phyloP scores from a whole-genome alignment of 2,329 filamentous ascomycete species.

The Arachnomyces sp. region DNA sequence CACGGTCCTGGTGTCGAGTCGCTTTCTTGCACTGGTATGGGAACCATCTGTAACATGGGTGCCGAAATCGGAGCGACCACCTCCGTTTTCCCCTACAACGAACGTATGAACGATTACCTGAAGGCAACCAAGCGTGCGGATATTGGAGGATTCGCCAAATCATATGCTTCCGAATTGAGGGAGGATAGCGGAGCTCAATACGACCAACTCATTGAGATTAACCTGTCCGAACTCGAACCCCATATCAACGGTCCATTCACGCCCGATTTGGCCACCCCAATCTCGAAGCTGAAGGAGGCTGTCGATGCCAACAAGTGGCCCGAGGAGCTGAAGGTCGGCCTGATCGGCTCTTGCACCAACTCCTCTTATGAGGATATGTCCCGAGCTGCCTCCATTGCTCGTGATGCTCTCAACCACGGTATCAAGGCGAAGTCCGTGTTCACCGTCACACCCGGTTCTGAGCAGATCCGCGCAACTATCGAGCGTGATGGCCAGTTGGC shows the following conservation, averaged over 20 bases:
- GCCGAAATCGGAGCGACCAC: constrained; percentile 68
- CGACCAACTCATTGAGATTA: constrained; percentile 92
- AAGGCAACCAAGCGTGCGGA: constrained; percentile 79
- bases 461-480: constrained; percentile 93
- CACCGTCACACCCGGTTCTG: constrained; percentile 91
- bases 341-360: constrained; percentile 99
- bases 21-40: constrained; percentile 80
- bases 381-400: constrained; percentile 82
- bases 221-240: constrained; percentile 89
- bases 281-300: constrained; percentile 93
- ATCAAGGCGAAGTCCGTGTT: constrained; percentile 90
- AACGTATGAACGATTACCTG: constrained; percentile 96
- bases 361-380: constrained; percentile 84
- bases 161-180: constrained; percentile 76
- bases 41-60: constrained; percentile 66
- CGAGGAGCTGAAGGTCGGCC: constrained; percentile 88
- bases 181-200: constrained; percentile 90
- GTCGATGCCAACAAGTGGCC: constrained; percentile 95
- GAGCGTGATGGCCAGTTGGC: constrained; percentile 82
- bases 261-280: constrained; percentile 91
- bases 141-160: constrained; percentile 83
- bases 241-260: constrained; percentile 99
- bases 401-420: constrained; percentile 83
- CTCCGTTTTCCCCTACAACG: constrained; percentile 94
- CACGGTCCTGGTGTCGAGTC: constrained; percentile 63